phyloP scores from a whole-genome alignment of 257 asterid species.

The Cinchona pubescens region DNA sequence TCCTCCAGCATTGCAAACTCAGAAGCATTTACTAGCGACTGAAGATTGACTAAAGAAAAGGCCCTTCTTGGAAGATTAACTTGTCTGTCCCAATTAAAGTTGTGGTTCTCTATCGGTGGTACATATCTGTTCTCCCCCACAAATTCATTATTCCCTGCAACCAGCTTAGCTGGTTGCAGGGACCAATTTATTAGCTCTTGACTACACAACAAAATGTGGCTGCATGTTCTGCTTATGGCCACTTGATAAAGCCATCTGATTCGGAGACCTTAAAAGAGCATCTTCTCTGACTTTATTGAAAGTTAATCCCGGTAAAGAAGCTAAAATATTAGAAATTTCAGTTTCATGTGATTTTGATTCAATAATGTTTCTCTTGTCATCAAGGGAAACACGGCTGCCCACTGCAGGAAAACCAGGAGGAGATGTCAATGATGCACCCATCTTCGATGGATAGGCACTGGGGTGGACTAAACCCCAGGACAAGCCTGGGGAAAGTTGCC shows the following conservation, averaged over 20 bases:
- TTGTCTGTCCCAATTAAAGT: slow-evolving; percentile 36
- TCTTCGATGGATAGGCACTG: slow-evolving; percentile 26
- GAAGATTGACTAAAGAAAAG: slow-evolving; percentile 56
- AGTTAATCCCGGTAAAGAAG: slow-evolving; percentile 51
- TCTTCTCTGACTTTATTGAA: slow-evolving; percentile 37
- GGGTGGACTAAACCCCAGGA: slow-evolving; percentile 23
- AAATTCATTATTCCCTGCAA: slow-evolving; percentile 33
- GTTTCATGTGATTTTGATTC: slow-evolving; percentile 32
- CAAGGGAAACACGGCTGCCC: slow-evolving; percentile 1
- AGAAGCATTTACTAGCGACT: slow-evolving; percentile 38
- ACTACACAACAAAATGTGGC: slow-evolving; percentile 35
- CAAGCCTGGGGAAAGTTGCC: slow-evolving; percentile 22
- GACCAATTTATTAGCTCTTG: slow-evolving; percentile 40
- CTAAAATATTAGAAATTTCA: slow-evolving; percentile 45
- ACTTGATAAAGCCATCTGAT: slow-evolving; percentile 37
- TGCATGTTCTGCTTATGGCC: slow-evolving; percentile 33
- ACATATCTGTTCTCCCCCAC: slow-evolving; percentile 33
- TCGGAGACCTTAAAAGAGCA: slow-evolving; percentile 29
- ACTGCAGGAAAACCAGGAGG: slow-evolving; percentile 39
- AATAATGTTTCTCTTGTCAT: slow-evolving; percentile 22
- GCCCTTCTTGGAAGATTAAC: slow-evolving; percentile 48
- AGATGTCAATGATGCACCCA: slow-evolving; percentile 26
- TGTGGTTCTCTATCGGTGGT: slow-evolving; percentile 24
- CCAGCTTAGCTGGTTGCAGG: slow-evolving; percentile 31
- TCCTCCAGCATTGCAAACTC: slow-evolving; percentile 40